These are phyloP conservation scores for Cephalotrichum gorgonifer DNA, from an alignment of 2,329 filamentous ascomycete species.

Conservation along the genomic window DNA sequence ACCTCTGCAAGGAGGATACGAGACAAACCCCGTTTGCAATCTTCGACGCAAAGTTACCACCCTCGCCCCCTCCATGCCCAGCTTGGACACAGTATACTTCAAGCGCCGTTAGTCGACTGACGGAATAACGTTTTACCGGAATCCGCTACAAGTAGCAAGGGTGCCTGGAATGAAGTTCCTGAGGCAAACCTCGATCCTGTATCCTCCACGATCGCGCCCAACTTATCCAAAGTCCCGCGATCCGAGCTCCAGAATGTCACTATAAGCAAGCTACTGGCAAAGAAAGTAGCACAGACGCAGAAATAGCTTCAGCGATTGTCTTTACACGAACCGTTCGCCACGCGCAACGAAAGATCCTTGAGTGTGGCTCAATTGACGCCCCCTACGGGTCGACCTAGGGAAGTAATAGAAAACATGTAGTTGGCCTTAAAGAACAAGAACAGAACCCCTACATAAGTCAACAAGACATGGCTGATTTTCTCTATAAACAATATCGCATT, in stretches of 20 bases:
- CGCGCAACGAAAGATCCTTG: conserved; percentile 5
- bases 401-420: conserved; percentile 10
- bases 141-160: neutral
- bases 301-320: neutral
- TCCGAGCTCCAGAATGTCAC: conserved; percentile 6
- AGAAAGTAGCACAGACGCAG: neutral
- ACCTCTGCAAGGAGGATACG: neutral
- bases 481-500: conserved; percentile 6
- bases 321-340: neutral
- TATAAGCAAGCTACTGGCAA: neutral
- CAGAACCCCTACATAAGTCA: conserved; percentile 7
- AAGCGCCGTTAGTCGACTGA: neutral
- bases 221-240: neutral
- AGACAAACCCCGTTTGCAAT: conserved; percentile 1
- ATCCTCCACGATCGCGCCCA: neutral
- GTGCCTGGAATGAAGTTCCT: neutral
- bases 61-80: neutral
- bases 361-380: conserved; percentile 7
- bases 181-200: neutral
- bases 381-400: conserved; percentile 6
- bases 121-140: neutral
- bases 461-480: conserved; percentile 7
- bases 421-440: conserved; percentile 6
- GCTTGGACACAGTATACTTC: neutral
- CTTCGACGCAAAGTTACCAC: conserved; percentile 1